A percentile compares a stretch with the other conserved stretches of the same genome.
Conservation (phyloP, 23 red algal species). For the Gracilaria vermiculophylla region DNA sequence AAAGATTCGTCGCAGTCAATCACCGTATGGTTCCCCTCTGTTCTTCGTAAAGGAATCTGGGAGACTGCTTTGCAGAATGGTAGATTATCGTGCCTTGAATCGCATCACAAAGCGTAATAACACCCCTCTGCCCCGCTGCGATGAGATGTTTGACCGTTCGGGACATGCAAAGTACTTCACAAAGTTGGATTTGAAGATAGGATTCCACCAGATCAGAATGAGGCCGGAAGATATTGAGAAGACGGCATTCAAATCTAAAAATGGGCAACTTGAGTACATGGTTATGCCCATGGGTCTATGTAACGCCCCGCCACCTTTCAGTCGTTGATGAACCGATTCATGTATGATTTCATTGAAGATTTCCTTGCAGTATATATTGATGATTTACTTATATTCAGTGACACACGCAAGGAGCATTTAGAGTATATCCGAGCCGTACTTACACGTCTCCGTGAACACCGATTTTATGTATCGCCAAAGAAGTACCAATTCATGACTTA, state of each 20-base stretch:
- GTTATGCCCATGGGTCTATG: slow-evolving; percentile 4
- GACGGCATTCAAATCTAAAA: neutral
- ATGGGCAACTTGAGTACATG: slow-evolving; percentile 15
- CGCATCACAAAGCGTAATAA: neutral
- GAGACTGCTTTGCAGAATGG: too few relatives aligned
- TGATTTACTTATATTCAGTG: slow-evolving; percentile 33
- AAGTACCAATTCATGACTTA: too few relatives aligned
- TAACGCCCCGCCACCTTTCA: slow-evolving; percentile 31
- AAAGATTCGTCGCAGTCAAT: slow-evolving; percentile 13
- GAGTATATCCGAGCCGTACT: neutral
- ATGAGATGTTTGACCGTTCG: too few relatives aligned
- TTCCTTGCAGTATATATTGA: neutral
- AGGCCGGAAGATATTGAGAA: slow-evolving; percentile 4
- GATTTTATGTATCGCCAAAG: slow-evolving; percentile 1
- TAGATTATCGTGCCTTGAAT: neutral
- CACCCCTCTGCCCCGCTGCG: too few relatives aligned
- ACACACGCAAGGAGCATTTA: slow-evolving; percentile 12
- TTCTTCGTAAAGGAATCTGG: neutral
- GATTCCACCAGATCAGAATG: neutral
- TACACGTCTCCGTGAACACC: neutral
- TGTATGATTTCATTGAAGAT: neutral
- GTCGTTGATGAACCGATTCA: neutral
- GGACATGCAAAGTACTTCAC: too few relatives aligned
- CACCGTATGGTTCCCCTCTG: neutral
- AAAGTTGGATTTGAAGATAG: neutral